Evolutionary conservation across 345 rosid species (phyloP).

Genomic region (Euphorbia lathyris): DNA sequence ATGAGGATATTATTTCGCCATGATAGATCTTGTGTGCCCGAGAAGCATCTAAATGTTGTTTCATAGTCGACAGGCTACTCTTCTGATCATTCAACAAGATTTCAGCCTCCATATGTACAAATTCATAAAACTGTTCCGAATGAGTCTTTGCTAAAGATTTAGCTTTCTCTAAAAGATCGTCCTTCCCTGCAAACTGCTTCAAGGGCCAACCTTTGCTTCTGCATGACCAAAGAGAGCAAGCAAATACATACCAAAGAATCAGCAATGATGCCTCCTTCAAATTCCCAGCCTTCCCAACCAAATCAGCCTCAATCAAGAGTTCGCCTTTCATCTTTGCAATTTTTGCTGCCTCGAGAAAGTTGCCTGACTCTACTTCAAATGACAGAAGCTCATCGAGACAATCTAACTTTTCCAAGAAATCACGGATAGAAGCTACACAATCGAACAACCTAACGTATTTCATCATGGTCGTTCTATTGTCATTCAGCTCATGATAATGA

Average conservation of each 20-base stretch:
- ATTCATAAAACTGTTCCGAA: constrained; percentile 25
- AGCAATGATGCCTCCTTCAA: constrained; percentile 33
- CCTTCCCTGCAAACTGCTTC: constrained; percentile 29
- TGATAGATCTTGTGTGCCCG: constrained; percentile 20
- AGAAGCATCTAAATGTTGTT: constrained; percentile 31
- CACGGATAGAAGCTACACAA: constrained; percentile 9
- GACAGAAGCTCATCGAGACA: constrained; percentile 28
- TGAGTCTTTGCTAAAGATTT: constrained; percentile 29
- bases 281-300: constrained; percentile 34
- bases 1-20: constrained; percentile 37
- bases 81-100: constrained; percentile 21
- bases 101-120: constrained; percentile 28
- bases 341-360: constrained; percentile 25
- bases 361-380: constrained; percentile 24
- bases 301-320: constrained; percentile 30
- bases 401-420: constrained; percentile 10
- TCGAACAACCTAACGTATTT: constrained; percentile 22
- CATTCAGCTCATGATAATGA: constrained; percentile 18
- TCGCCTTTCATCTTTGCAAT: constrained; percentile 40
- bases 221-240: constrained; percentile 42
- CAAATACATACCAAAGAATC: constrained; percentile 32
- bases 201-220: constrained; percentile 50
- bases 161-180: constrained; percentile 38
- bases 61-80: constrained; percentile 24
- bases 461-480: constrained; percentile 33